A percentile compares a stretch with the other conserved stretches of the same genome.
phyloP scores from a whole-genome alignment of 768 basidiomycete species.

The Lentinula sp. region DNA sequence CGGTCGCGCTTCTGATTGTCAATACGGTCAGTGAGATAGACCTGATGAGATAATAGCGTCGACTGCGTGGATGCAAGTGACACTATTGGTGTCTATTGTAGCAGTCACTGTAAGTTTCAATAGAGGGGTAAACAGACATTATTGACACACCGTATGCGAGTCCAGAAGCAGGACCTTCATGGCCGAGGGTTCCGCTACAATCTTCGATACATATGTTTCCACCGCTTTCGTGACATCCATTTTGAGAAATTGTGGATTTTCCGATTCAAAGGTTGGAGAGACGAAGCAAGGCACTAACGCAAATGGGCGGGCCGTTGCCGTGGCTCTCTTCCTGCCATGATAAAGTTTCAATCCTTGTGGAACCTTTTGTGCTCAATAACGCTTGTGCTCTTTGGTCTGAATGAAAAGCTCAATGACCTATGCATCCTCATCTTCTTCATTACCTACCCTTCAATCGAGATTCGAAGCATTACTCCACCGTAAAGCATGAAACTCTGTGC shows the following conservation, averaged over 20 bases:
- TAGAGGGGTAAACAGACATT: neutral
- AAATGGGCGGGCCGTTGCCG: no score
- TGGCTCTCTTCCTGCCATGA: neutral
- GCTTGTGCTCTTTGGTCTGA: no score
- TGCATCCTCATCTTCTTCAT: no score
- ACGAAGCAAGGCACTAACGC: neutral
- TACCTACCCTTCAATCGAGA: no score
- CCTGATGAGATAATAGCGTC: conserved; percentile 87
- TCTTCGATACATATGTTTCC: conserved; percentile 86
- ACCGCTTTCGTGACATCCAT: conserved; percentile 98
- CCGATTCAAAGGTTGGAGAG: neutral
- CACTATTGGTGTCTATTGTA: conserved; percentile 84
- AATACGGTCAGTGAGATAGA: conserved; percentile 96
- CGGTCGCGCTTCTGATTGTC: conserved; percentile 90
- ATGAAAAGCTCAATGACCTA: no score
- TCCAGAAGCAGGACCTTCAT: conserved; percentile 98
- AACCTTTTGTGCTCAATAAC: neutral
- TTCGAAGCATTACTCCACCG: no score
- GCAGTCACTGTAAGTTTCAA: neutral
- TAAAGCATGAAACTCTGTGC: no score
- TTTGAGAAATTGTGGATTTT: neutral
- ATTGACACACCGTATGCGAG: conserved; percentile 72
- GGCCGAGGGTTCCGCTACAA: conserved; percentile 76
- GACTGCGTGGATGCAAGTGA: conserved; percentile 94
- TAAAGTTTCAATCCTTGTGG: neutral